Conservation (phyloP, 345 rosid species). For the Cardamine chenopodiifolia region DNA sequence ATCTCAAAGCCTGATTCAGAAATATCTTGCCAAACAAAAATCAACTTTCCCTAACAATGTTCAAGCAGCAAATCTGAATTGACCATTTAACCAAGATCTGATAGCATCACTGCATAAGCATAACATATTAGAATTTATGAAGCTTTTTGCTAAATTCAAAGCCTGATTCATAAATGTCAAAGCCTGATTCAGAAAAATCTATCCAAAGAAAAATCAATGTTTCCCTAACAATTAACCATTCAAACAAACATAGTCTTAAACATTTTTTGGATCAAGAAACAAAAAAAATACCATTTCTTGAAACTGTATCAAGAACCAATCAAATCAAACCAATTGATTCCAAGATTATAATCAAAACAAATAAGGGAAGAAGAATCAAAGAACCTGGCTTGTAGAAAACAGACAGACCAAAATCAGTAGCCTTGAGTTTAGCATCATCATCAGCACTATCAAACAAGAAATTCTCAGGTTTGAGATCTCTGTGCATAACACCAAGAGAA, state of each 20-base stretch:
- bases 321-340: constrained; percentile 4
- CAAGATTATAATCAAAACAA: background rate
- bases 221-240: constrained; percentile 8
- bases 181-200: background rate
- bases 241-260: too few relatives aligned
- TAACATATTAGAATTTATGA: background rate
- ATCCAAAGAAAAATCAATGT: background rate
- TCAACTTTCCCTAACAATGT: background rate
- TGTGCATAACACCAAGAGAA: too few relatives aligned
- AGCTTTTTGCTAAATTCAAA: background rate
- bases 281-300: background rate
- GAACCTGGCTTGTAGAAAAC: too few relatives aligned
- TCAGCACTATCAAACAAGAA: too few relatives aligned
- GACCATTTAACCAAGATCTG: background rate
- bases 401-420: too few relatives aligned
- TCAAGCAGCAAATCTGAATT: constrained; percentile 18
- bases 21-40: background rate
- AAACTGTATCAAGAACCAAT: constrained; percentile 3
- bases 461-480: too few relatives aligned
- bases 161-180: background rate
- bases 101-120: background rate
- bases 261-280: background rate
- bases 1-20: background rate
- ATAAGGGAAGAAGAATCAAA: background rate
- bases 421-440: too few relatives aligned